Conservation (phyloP, 129 eudicot genomes). For the Flaveria linearis region DNA sequence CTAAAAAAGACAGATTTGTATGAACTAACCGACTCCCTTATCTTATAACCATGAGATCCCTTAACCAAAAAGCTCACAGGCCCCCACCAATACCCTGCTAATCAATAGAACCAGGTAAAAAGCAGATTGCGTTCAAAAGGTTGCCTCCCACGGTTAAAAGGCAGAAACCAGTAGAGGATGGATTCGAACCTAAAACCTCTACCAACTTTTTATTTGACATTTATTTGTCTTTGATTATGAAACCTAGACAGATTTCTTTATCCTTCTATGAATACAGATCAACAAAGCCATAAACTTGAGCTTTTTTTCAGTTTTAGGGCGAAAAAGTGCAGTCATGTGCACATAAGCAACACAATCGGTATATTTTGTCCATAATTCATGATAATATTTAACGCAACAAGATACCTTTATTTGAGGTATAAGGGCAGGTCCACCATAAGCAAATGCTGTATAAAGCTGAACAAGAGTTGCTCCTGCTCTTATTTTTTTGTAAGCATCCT, state of each 20-base stretch:
- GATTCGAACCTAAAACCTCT: no score
- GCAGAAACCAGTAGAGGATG: no score
- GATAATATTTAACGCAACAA: neutral
- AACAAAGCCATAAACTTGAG: neutral
- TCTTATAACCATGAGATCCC: no score
- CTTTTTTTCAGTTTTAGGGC: neutral
- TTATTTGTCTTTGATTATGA: neutral
- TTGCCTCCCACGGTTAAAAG: no score
- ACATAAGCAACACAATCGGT: neutral
- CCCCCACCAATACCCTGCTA: no score
- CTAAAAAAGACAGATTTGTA: no score
- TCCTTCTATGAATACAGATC: neutral
- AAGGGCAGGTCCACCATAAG: slow-evolving; percentile 96
- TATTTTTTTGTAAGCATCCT: slow-evolving; percentile 92
- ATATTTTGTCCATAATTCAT: neutral
- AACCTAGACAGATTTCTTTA: neutral
- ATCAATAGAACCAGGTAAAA: no score
- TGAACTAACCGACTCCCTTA: no score
- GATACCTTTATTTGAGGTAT: slow-evolving; percentile 86
- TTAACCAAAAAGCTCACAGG: no score
- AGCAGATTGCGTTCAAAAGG: no score
- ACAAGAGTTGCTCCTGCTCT: slow-evolving; percentile 96
- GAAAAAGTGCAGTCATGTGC: neutral
- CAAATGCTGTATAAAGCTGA: slow-evolving; percentile 93
- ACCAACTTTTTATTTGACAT: neutral